Base-by-base conservation (phyloP, 768 basidiomycete species). In the Mycena olivaceomarginata region DNA sequence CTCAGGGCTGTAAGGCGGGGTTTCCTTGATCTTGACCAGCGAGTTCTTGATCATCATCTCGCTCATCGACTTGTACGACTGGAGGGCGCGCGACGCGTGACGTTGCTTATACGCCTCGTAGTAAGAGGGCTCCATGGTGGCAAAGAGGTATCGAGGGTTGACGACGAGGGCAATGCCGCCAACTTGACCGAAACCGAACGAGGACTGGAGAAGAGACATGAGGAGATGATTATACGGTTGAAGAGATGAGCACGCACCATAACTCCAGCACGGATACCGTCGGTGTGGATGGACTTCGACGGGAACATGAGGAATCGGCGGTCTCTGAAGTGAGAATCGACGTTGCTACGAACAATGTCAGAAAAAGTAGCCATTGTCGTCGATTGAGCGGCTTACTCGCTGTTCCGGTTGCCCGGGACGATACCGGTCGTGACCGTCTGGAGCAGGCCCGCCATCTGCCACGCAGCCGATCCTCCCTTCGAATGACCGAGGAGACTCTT, bases 111-210 rank as follows among this genome's bases (percentile, higher is more conserved):
- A 99, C n/a, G 88, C 86, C 67, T 93, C 91, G 81, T 97, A 98
- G 76, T 89, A 85, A n/a, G 92, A 89, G 1, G 96, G 92, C 76
- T 97, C 93, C 48, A 99, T 87, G 12, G 95, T 90, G 53, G 94
- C 98, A 78, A 98, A 93, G 78, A 98, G 90, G 87, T 96, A 96
- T 79, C 96, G 95, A 77, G 98, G 98, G 84, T 99, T 94, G 66
- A 99, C 83, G 81, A 99, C 89, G 79, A 98, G 90, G 59, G 94
- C 95, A 72, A 93, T 95, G 70, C 98, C 98, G 69, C 98, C 98
- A 77, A 99, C 98, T 91, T 99, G 98, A 81, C 98, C 98, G 89
- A 99, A 99, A 78, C 98, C 98, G 86, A 98, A 98, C 16, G 96
- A 97, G 1, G 97, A 97, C 93, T 96, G 79, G 37, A 79, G n/a